Evolutionary conservation across 163 green algal species (phyloP).

Genomic region (Coccomyxa subellipsoidea): DNA sequence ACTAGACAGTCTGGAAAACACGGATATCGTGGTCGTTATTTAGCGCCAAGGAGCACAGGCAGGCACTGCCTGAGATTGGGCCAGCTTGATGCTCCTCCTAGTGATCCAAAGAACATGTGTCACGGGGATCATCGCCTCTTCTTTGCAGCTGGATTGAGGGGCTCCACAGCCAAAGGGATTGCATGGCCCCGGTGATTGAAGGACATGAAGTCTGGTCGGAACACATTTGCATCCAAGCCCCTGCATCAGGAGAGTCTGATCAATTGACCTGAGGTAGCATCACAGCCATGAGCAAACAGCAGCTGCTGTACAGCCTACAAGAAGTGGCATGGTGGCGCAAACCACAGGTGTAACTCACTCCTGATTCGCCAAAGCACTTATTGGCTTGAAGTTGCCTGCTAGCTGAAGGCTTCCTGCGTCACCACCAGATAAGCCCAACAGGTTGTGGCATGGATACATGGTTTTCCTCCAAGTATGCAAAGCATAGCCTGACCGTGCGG

Average conservation of each 20-base stretch:
- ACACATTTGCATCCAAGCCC: neutral
- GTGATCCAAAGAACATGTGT: neutral
- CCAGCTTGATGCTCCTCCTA: no score
- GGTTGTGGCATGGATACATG: no score
- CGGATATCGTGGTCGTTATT: no score
- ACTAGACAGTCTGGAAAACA: no score
- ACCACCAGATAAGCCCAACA: neutral
- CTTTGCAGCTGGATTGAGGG: neutral
- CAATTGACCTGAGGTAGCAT: neutral
- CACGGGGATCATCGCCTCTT: neutral
- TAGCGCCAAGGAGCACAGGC: no score
- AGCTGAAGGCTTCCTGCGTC: neutral
- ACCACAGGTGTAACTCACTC: neutral
- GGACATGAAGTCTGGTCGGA: neutral
- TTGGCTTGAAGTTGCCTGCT: neutral
- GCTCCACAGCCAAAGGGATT: neutral
- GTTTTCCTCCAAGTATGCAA: neutral
- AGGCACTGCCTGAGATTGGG: no score
- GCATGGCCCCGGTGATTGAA: slow-evolving; percentile 5
- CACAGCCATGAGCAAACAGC: neutral
- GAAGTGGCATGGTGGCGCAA: neutral
- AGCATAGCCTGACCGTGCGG: neutral
- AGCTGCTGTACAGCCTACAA: no score
- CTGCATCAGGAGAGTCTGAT: neutral
- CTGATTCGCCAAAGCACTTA: slow-evolving; percentile 2